Base-by-base conservation (phyloP, 495 filamentous ascomycete species). In the Staphylotrichum longicolle region DNA sequence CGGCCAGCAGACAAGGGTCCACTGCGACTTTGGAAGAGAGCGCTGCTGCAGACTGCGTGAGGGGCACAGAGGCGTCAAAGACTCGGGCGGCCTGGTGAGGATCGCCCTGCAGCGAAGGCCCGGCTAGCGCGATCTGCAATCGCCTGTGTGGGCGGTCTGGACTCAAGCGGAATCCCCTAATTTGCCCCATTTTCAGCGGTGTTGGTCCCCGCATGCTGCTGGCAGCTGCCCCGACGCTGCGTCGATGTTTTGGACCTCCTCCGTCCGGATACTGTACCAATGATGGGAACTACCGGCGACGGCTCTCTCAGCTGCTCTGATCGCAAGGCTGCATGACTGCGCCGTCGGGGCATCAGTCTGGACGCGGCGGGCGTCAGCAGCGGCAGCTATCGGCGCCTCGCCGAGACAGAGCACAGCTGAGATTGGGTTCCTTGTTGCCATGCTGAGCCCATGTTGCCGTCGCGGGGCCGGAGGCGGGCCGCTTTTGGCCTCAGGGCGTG, bases 131-230 rank as follows among this genome's bases (percentile, higher is more conserved):
- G 54, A 57, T 48, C 44, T 44, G 44, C 54, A 48, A 57, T 39
- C 54, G 52, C 14, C 49, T 9, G 4, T 14, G 49, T 35, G 3
- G 15, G 45, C 45, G 55, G 44, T 57, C 55, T 57, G 42, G 44
- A 27, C 44, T 57, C 32, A 27, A 42, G n/a, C 20, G 11, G 51
- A 40, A 27, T 41, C 51, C 14, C 50, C n/a, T 7, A 53, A 15
- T 53, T 40, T 4, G 14, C 33, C 27, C 34, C 50, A 39, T 53
- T 53, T 39, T 39, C 34, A 39, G 50, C 50, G 40, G 50, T 39
- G 14, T 35, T n/a, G 34, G 34, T 39, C 15, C 50, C 34, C 50
- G 47, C 47, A 50, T 50, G 4, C 5, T 5, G 42, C 20, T 27
- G 20, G 20, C 20, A 27, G 20, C 20, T 27, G 20, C 20, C 20